Evolutionary conservation across 1,284 basidiomycete species (phyloP).

Genomic region (Malassezia psittaci): DNA sequence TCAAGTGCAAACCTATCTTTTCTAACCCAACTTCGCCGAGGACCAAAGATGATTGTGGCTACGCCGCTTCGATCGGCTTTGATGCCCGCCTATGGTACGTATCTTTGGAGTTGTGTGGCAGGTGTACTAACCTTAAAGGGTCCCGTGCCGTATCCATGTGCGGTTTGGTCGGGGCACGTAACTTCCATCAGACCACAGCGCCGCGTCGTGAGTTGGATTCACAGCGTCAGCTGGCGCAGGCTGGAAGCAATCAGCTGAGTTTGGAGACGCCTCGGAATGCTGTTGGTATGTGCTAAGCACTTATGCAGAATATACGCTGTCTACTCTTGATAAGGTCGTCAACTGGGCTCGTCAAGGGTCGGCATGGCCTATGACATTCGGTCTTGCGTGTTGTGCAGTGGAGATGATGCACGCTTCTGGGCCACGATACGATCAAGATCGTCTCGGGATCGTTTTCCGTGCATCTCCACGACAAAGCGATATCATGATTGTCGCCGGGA

Average conservation of each 20-base stretch:
- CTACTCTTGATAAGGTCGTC: slow-evolving; percentile 88
- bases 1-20: neutral
- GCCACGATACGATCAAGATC: slow-evolving; percentile 95
- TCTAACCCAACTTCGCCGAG: neutral
- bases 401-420: slow-evolving; percentile 89
- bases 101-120: neutral
- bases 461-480: slow-evolving; percentile 94
- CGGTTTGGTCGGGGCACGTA: slow-evolving; percentile 6
- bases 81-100: slow-evolving; percentile 11
- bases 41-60: slow-evolving; percentile 3
- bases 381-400: slow-evolving; percentile 95
- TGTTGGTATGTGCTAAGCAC: slow-evolving; percentile 59
- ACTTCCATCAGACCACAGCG: slow-evolving; percentile 6
- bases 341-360: slow-evolving; percentile 97
- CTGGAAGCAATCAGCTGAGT: slow-evolving; percentile 50
- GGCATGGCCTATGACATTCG: slow-evolving; percentile 99
- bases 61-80: slow-evolving; percentile 9
- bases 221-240: slow-evolving; percentile 13
- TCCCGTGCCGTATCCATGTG: neutral
- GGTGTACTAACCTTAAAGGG: neutral
- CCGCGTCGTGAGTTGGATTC: slow-evolving; percentile 5
- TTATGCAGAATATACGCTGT: slow-evolving; percentile 80
- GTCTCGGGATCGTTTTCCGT: slow-evolving; percentile 94
- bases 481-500: slow-evolving; percentile 99
- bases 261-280: slow-evolving; percentile 79